phyloP scores from a whole-genome alignment of 176 grass and related monocot genomes.

The Cenchrus purpureus region DNA sequence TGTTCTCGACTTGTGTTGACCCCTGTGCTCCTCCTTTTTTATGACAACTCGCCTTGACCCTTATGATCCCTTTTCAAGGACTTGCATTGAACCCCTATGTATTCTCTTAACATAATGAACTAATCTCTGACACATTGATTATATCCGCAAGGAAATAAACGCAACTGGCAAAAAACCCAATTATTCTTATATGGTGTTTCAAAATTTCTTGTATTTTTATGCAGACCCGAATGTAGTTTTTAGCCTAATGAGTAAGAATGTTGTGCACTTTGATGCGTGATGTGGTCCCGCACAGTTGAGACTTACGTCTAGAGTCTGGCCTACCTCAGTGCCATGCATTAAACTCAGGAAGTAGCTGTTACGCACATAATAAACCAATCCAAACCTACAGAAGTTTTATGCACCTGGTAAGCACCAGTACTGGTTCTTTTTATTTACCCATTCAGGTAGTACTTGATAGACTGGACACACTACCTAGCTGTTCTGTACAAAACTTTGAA shows the following conservation, averaged over 20 bases:
- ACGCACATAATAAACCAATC: neutral
- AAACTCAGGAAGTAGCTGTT: neutral
- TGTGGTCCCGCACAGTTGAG: neutral
- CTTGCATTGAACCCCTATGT: neutral
- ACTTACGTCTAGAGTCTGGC: neutral
- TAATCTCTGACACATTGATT: neutral
- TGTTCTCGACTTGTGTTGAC: neutral
- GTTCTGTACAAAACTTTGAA: neutral
- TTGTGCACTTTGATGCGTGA: neutral
- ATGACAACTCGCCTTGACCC: neutral
- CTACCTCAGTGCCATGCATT: neutral
- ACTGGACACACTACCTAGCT: neutral
- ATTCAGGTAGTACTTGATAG: too few species aligned
- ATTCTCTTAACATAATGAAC: neutral
- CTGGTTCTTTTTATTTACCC: neutral
- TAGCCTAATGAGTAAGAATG: neutral
- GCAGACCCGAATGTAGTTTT: neutral
- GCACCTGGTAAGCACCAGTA: neutral
- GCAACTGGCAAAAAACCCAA: neutral
- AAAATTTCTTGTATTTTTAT: neutral
- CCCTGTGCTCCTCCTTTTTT: neutral
- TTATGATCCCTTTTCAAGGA: too few species aligned
- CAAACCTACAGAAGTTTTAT: neutral
- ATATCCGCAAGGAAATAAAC: neutral
- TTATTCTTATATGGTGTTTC: neutral